Base-by-base conservation (phyloP, 1,284 basidiomycete genomes). In the Clitocybe nebularis region DNA sequence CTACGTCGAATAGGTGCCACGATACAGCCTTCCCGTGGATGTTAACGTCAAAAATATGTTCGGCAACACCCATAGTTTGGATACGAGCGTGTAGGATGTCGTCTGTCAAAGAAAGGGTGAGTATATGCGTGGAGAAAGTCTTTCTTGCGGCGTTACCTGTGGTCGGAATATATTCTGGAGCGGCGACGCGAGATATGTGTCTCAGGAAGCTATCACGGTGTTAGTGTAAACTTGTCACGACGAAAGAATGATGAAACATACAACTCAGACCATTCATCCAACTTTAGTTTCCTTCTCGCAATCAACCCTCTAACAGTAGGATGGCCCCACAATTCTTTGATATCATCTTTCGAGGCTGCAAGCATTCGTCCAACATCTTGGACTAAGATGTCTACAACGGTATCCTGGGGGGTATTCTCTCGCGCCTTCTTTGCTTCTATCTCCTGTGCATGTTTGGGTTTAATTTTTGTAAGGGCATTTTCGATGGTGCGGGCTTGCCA, bases 201-300 rank as follows among this genome's bases (percentile, higher is more conserved):
- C 73, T 72, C 41, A 90, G 61, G 69, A 90, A 90, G 56, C 87
- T 90, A 52, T 19, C 41, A 44, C 38, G 36, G 21, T 19, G 25
- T 57, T 11, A 54, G 46, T 45, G 47, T 26, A 36, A 21, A 37
- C 16, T 25, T 11, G 43, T 25, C 28, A n/a, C 36, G 40, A 45
- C 8, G 38, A 44, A 36, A 51, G 52, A 50, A 47, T 41, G 28
- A 30, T 33, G 43, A 39, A 17, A 72, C 86, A 61, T 57, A 89
- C 88, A 84, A 89, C 64, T 87, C 84, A 6, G 84, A 80, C 79
- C 85, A 89, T 58, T 90, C 87, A 50, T 90, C 86, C 39, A 90
- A 63, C 53, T 84, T 83, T 39, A 90, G 64, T 48, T 81, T 80
- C 46, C 86, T 71, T 53, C 75, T 79, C 19, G 70, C 69, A 39